Evolutionary conservation across 306 rosid genomes (phyloP), one percentile per base, ranked within the genome.

Genomic region (Geum urbanum): DNA sequence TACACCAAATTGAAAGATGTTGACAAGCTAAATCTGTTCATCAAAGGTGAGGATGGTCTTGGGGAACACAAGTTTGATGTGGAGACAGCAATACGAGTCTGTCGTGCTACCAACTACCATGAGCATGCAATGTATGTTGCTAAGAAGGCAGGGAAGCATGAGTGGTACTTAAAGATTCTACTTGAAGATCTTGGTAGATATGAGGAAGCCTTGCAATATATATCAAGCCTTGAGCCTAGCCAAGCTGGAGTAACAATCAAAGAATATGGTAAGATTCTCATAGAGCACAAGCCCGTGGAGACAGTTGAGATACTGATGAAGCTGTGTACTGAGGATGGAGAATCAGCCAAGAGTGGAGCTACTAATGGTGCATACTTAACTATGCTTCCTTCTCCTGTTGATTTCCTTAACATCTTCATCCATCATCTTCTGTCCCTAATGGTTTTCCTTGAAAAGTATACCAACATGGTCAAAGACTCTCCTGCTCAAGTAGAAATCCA

Each of bases 71-170:
- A 87, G 81, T 94, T 94, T 82, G 99, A 94, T 47, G 95, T 94
- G 63, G 99, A 94, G 82, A 94, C 99, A 76, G 97, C 96, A 66
- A 90, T 91, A 72, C 83, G 96, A 81, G 99, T 94, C 72, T 94
- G 99, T 51, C 97, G 99, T 58, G 94, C 99, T 78, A 96, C 99
- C 77, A 91, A 85, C 84, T 94, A 94, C 88, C 91, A 94, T 56
- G 99, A 94, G 80, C 99, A 91, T 84, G 99, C 99, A 35, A 94
- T 94, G 99, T 91, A 88, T 88, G 99, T 94, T 54, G 96, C 99
- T 78, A 94, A 86, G 88, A 94, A 86, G 80, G 92, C 94, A 19
- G 89, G 96, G 79, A 86, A 88, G 83, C 99, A 94, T 63, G 97
- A 94, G 76, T 86, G 89, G 96, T 91, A 94, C 83, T 84, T 94